Base-by-base conservation (phyloP, 2,329 filamentous ascomycete genomes). In the Pestalotiopsis sp. region DNA sequence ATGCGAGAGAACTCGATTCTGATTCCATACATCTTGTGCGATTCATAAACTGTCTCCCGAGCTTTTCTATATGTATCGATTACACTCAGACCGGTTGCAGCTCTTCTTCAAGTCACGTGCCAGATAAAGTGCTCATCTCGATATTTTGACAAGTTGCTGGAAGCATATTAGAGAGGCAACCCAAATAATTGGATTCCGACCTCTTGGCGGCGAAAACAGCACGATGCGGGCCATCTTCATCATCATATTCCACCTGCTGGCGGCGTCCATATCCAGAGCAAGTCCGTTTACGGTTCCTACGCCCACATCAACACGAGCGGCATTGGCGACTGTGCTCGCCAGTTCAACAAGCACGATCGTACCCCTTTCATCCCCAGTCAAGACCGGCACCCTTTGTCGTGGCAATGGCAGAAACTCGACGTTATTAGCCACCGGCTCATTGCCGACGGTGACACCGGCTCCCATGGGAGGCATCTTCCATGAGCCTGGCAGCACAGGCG, bases 381-480 rank as follows among this genome's bases (percentile, higher is more conserved):
- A 52, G 7, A 52, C 17, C 27, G 4, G 27, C 27, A 27, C 27
- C 45, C 17, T n/a, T 9, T 52, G 45, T 52, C 45, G 20, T 52
- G 45, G 17, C 45, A 52, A n/a, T 38, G n/a, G 20, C 20, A 14
- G 17, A 17, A 57, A 61, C n/a, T 39, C 17, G 9, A 67, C 57
- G 7, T 17, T 55, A 31, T 38, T 12, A 17, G 13, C 14, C 5
- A 60, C 36, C 5, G 27, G 17, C 12, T 25, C 57, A 23, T 31
- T 17, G 25, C 31, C 58, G 17, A 36, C 20, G 36, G 65, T 67
- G 13, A 67, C 68, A 12, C 55, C 68, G 5, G 59, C 68, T 27
- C 61, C 68, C 25, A 38, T 38, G 17, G 49, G 45, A 23, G 66
- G 49, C 36, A 20, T 59, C 4, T 67, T 63, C 58, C 38, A 38